Evolutionary conservation across 441 rosid genomes (phyloP).

Genomic region (Gossypium laxum): DNA sequence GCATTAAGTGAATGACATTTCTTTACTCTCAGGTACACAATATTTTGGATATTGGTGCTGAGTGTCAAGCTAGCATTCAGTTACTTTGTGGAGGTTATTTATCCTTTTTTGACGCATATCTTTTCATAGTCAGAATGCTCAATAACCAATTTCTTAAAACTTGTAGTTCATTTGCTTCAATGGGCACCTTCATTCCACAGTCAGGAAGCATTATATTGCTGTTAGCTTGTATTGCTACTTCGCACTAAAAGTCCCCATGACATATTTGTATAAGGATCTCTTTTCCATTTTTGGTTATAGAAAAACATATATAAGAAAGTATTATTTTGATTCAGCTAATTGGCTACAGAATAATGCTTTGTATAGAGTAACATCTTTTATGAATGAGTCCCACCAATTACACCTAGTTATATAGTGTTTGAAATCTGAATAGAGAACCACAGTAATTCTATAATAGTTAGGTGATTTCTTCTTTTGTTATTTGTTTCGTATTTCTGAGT

Average conservation of each 20-base stretch:
- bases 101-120: neutral
- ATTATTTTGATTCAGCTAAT: constrained; percentile 1
- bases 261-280: constrained; percentile 4
- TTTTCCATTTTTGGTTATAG: neutral
- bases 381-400: neutral
- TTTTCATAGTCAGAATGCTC: neutral
- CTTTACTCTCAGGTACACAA: constrained; percentile 58
- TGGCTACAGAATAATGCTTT: neutral
- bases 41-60: constrained; percentile 83
- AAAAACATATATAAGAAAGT: neutral
- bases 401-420: neutral
- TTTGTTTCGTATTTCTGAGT: neutral
- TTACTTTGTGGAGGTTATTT: constrained; percentile 83
- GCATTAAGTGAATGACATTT: constrained; percentile 12
- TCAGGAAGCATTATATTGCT: neutral
- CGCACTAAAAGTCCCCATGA: neutral
- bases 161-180: constrained; percentile 18
- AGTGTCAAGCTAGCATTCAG: constrained; percentile 91
- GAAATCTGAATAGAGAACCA: constrained; percentile 1
- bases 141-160: neutral
- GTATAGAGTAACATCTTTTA: neutral
- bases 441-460: neutral
- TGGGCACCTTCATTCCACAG: constrained; percentile 9
- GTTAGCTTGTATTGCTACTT: neutral
- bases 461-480: neutral